Conservation (phyloP, 73 alveolate genomes). For the Tetrahymena malaccensis region DNA sequence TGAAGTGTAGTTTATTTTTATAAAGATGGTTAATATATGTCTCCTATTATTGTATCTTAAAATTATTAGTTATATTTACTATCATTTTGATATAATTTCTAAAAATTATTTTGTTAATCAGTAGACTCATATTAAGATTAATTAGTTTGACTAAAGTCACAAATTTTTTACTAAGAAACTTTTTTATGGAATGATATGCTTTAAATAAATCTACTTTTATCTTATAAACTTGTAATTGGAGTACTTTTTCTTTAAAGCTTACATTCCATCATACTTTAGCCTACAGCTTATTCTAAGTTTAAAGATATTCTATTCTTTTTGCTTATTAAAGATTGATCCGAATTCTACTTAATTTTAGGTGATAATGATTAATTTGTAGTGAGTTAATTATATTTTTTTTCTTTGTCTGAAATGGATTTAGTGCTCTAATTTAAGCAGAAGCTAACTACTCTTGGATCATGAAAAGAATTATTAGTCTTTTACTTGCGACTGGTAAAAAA, state of each 20-base stretch:
- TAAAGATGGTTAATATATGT: not conserved
- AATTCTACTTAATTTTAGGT: not conserved
- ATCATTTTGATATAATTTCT: too few relatives aligned
- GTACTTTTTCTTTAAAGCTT: not conserved
- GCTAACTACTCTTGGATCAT: not conserved
- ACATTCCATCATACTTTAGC: not conserved
- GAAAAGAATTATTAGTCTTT: not conserved
- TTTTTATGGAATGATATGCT: not conserved
- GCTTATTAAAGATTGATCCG: not conserved
- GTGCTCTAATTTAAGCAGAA: not conserved
- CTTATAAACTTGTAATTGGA: not conserved
- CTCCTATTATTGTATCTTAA: not conserved
- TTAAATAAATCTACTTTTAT: not conserved
- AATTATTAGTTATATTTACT: not conserved
- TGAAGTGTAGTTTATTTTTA: not conserved
- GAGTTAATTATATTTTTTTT: not conserved
- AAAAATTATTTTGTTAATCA: not conserved
- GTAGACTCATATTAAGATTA: not conserved
- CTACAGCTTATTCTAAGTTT: not conserved
- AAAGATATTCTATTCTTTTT: not conserved
- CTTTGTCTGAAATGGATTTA: not conserved
- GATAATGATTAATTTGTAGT: not conserved
- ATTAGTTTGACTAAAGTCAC: not conserved
- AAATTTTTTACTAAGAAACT: too few relatives aligned
- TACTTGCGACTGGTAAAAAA: not conserved